These are phyloP conservation scores for Athelia psychrophila DNA, from an alignment of 1,284 basidiomycete species.

Conservation along the genomic window DNA sequence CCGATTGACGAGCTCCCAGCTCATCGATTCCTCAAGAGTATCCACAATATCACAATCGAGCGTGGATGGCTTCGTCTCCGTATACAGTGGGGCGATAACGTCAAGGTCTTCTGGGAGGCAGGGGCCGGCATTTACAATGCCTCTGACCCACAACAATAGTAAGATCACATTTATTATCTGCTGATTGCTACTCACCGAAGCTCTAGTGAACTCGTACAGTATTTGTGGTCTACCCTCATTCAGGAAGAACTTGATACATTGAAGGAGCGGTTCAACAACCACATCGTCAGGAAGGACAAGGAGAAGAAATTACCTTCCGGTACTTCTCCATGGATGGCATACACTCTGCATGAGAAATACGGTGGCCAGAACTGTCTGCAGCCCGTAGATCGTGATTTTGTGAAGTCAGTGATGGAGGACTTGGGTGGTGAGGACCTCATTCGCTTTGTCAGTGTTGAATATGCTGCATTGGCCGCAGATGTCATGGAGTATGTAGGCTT, in stretches of 20 bases:
- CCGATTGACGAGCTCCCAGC: conserved; percentile 20
- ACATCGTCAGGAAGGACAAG: conserved; percentile 14
- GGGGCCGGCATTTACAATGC: conserved; percentile 21
- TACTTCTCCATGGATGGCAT: conserved; percentile 19
- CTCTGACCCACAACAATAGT: conserved; percentile 20
- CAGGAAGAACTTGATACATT: conserved; percentile 24
- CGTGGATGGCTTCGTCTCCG: conserved; percentile 27
- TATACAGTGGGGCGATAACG: conserved; percentile 28
- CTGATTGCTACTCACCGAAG: background rate
- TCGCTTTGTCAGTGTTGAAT: conserved; percentile 24
- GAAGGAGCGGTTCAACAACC: conserved; percentile 17
- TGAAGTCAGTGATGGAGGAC: conserved; percentile 22
- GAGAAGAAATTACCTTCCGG: conserved; percentile 24
- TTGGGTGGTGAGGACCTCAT: conserved; percentile 29
- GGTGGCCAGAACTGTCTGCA: conserved; percentile 20
- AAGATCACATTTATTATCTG: background rate
- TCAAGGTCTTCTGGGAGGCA: conserved; percentile 20
- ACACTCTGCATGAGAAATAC: conserved; percentile 14
- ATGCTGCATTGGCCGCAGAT: conserved; percentile 14
- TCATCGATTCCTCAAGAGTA: conserved; percentile 24
- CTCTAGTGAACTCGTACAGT: conserved; percentile 23
- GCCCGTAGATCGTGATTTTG: conserved; percentile 17
- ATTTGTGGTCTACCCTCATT: conserved; percentile 29
- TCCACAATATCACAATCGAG: conserved; percentile 33
- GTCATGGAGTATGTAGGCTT: conserved; percentile 17